Percentiles rank a stretch among this genome's conserved stretches.
Evolutionary conservation across 179 eudicot species (phyloP).

Genomic region (Silene vulgaris): DNA sequence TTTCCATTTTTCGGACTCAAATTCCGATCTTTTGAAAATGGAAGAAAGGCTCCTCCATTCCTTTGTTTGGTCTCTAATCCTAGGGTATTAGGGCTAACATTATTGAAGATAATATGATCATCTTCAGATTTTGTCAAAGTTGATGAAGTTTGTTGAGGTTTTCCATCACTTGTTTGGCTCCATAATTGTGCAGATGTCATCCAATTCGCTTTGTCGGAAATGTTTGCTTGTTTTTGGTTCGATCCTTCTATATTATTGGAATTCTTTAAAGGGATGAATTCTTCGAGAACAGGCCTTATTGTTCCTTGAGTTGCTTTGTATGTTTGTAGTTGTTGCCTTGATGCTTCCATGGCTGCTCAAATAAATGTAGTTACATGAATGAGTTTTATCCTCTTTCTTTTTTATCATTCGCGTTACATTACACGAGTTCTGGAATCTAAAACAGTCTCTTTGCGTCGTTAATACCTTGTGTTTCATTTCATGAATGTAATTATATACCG

Average conservation of each 20-base stretch:
- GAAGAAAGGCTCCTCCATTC: constrained; percentile 47
- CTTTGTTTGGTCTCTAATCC: constrained; percentile 46
- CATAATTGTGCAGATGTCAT: constrained; percentile 51
- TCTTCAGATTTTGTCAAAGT: constrained; percentile 32
- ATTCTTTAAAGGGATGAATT: constrained; percentile 40
- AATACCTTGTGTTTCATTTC: background rate
- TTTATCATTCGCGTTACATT: no score
- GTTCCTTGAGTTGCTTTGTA: constrained; percentile 41
- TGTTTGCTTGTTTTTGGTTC: constrained; percentile 29
- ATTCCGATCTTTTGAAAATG: constrained; percentile 39
- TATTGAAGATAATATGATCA: constrained; percentile 21
- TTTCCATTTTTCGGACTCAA: constrained; percentile 3
- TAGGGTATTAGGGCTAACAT: constrained; percentile 39
- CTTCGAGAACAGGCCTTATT: constrained; percentile 38
- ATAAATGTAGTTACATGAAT: background rate
- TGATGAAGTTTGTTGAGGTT: constrained; percentile 24
- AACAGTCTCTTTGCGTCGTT: no score
- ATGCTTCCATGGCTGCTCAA: constrained; percentile 71
- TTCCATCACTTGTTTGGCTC: constrained; percentile 40
- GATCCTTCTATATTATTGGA: constrained; percentile 28
- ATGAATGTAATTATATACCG: background rate
- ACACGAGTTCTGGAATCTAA: no score
- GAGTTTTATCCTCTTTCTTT: background rate
- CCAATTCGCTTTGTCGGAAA: constrained; percentile 45
- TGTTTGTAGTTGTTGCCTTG: constrained; percentile 70